Evolutionary conservation across 2,329 filamentous ascomycete species (phyloP), one percentile per base, ranked within the genome.

Genomic region (Penicillium rolfsii): DNA sequence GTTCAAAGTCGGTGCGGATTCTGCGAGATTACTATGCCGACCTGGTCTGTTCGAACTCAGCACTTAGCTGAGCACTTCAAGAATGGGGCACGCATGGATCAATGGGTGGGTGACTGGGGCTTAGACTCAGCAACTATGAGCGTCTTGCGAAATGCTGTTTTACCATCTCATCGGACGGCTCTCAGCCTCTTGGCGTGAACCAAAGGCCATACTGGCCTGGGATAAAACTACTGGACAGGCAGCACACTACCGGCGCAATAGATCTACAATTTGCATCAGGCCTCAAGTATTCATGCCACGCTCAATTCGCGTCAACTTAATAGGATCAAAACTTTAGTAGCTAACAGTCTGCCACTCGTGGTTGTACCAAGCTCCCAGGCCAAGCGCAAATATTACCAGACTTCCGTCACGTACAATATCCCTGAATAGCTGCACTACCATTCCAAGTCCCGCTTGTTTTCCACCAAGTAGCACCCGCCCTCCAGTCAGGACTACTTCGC

Each of bases 61-160:
- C 84, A 86, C 66, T 62, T 86, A 7, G 81, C 83, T 0, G 80
- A 80, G 22, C 84, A 86, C 68, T 86, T 85, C 72, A 82, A 81
- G 55, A 77, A 80, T 40, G 83, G 84, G 0, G 77, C 75, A 5
- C 76, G 76, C 33, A 86, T 86, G 83, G 75, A 75, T 30, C 76
- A 83, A 40, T 86, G 84, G 84, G 81, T 80, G 55, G 83, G 84
- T 3, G 84, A 82, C 65, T 78, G 84, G 67, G 84, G 84, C 3
- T 69, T 86, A 28, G 74, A 79, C 45, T 46, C 62, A 1, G 65
- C 65, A 38, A 67, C 74, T 12, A 71, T 74, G 60, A 65, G 65
- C 12, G 64, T 69, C 19, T 65, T 80, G 35, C 70, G 75, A 30
- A 76, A 77, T 59, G 75, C 75, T 4, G 61, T 77, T 11, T 60